A percentile compares a stretch with the other conserved stretches of the same genome.
phyloP scores from a whole-genome alignment of 202 grass and related monocot species.

The Bolboschoenoplectus hybrid region DNA sequence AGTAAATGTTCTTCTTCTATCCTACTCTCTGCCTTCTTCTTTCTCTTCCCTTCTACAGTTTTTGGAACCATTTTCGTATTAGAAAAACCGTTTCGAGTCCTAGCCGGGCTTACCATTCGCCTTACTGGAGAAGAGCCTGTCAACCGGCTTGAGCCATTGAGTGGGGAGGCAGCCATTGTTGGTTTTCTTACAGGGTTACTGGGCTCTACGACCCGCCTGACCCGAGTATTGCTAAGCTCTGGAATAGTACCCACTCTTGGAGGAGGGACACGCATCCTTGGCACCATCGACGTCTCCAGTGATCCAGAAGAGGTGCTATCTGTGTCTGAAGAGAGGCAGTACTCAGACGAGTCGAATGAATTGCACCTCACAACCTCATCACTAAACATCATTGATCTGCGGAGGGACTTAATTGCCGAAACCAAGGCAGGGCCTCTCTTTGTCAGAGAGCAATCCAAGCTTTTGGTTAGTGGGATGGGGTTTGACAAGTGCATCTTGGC shows the following conservation, averaged over 20 bases:
- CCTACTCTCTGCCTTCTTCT: conserved; percentile 76
- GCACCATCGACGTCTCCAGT: conserved; percentile 63
- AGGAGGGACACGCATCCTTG: conserved; percentile 40
- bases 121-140: conserved; percentile 52
- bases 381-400: conserved; percentile 72
- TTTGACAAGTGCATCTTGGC: conserved; percentile 59
- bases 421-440: conserved; percentile 59
- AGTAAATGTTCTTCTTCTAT: conserved; percentile 74
- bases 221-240: conserved; percentile 52
- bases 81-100: conserved; percentile 52
- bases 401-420: conserved; percentile 65
- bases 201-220: conserved; percentile 55
- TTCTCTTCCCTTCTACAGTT: conserved; percentile 63
- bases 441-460: conserved; percentile 71
- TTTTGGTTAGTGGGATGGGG: conserved; percentile 73
- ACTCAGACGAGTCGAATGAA: conserved; percentile 68
- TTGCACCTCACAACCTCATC: conserved; percentile 55
- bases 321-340: conserved; percentile 80
- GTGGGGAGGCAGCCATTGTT: conserved; percentile 43
- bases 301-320: conserved; percentile 94
- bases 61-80: conserved; percentile 58
- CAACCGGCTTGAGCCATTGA: conserved; percentile 57
- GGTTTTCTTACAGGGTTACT: conserved; percentile 50
- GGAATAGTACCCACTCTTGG: conserved; percentile 63
- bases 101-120: conserved; percentile 69